phyloP scores from a whole-genome alignment of 345 rosid genomes.

The Gossypium turneri region DNA sequence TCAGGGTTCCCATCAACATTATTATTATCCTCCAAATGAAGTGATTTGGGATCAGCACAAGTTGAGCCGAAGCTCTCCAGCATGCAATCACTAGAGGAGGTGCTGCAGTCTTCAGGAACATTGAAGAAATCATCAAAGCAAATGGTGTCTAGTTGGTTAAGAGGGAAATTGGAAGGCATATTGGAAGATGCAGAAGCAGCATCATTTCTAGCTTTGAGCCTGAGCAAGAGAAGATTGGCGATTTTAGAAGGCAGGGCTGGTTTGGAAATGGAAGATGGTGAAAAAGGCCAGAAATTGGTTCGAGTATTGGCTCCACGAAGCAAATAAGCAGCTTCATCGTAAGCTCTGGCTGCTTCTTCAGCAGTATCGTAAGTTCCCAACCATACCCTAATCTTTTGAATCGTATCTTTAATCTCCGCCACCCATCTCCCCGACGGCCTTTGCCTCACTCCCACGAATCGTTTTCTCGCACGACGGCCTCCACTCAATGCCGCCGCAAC shows the following conservation, averaged over 20 bases:
- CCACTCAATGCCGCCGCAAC: slow-evolving; percentile 15
- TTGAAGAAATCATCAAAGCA: slow-evolving; percentile 23
- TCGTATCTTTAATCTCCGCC: slow-evolving; percentile 50
- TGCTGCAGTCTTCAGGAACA: slow-evolving; percentile 13
- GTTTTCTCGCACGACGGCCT: slow-evolving; percentile 31
- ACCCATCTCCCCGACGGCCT: slow-evolving; percentile 51
- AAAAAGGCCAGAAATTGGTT: slow-evolving; percentile 42
- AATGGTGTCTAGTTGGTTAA: background rate
- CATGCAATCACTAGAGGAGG: slow-evolving; percentile 3
- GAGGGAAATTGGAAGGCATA: background rate
- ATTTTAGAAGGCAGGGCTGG: slow-evolving; percentile 43
- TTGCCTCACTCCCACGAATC: slow-evolving; percentile 46
- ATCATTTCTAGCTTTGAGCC: slow-evolving; percentile 31
- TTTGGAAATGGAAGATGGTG: slow-evolving; percentile 21
- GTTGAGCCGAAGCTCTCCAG: slow-evolving; percentile 14
- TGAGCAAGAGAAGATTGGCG: slow-evolving; percentile 32
- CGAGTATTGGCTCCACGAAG: slow-evolving; percentile 51
- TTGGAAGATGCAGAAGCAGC: background rate
- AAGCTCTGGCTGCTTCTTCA: slow-evolving; percentile 53
- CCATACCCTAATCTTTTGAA: slow-evolving; percentile 53
- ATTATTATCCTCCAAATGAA: background rate
- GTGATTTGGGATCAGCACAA: background rate
- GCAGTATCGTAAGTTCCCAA: slow-evolving; percentile 49
- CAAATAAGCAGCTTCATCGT: slow-evolving; percentile 52
- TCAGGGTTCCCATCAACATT: slow-evolving; percentile 3